Evolutionary conservation across 495 filamentous ascomycete genomes (phyloP), one percentile per base, ranked within the genome.

Genomic region (Penicillium fimorum): DNA sequence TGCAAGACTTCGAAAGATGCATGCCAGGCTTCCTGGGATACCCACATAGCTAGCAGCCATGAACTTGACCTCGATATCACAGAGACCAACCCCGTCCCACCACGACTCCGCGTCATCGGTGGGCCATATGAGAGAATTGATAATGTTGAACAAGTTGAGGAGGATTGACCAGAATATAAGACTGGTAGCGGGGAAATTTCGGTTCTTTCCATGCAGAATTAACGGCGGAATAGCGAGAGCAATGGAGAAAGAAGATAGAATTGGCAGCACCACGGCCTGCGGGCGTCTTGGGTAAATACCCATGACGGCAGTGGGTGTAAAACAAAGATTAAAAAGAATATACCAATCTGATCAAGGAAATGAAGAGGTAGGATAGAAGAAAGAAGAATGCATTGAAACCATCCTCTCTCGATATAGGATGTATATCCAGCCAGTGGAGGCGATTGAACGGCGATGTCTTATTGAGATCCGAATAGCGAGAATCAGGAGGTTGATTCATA

Each of bases 51-150:
- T 70, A 6, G 83, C 86, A 47, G 86, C 79, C 54, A 86, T 71
- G 37, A 92, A 47, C 63, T 91, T 91, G 48, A 83, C 79, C 67
- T 96, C 81, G 25, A 97, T 66, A 70, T 98, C 94, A 65, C 94
- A 98, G 56, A 92, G 83, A 1, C 84, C 87, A 4, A 73, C 64
- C 20, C 94, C 94, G 52, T 81, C 75, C 79, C 81, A 97, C 86
- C 88, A 92, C 5, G 61, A 68, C 0, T 66, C 62, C 38, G 85
- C 74, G 60, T 93, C 76, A 67, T 94, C 85, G 15, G 78, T 82
- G 24, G 82, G 83, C 94, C 94, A 98, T 52, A 96, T 81, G 38
- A 94, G 64, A 10, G 89, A 78, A 68, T 96, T 96, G 77, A 89
- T 63, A 59, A 89, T 81, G 60, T 80, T 86, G 68, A 85, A 77